These are phyloP conservation scores for Botrytis sinoallii DNA, from an alignment of 2,329 filamentous ascomycete species.

Conservation along the genomic window DNA sequence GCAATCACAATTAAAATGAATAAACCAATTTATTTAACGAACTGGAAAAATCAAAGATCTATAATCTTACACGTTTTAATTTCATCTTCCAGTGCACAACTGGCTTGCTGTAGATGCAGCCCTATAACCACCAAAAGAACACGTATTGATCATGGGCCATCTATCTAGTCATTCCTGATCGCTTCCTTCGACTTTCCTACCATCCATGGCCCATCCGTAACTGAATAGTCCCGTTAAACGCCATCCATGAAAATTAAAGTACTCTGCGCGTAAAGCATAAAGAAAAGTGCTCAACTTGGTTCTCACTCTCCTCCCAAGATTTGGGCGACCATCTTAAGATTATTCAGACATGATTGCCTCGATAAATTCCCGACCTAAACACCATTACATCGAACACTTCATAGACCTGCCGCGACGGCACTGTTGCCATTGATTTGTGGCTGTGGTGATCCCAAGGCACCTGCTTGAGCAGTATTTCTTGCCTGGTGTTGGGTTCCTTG, in stretches of 20 bases:
- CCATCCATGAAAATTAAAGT: constrained; percentile 19
- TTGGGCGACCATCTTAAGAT: constrained; percentile 1
- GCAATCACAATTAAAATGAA: neutral
- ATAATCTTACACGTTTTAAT: constrained; percentile 19
- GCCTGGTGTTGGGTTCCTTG: constrained; percentile 35
- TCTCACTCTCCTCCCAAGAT: neutral
- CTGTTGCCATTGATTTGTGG: constrained; percentile 32
- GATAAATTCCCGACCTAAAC: constrained; percentile 4
- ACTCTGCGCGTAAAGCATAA: constrained; percentile 3
- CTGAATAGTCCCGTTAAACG: constrained; percentile 3
- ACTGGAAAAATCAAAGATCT: constrained; percentile 19
- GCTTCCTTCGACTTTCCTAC: constrained; percentile 7
- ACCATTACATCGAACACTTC: neutral
- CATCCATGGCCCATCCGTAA: constrained; percentile 5
- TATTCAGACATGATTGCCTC: constrained; percentile 9
- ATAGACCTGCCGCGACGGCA: constrained; percentile 23
- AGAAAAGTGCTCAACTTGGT: neutral
- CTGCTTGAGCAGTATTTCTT: constrained; percentile 33
- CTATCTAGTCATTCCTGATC: constrained; percentile 8
- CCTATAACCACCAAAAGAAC: constrained; percentile 4
- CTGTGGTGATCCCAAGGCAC: constrained; percentile 30
- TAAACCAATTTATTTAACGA: neutral
- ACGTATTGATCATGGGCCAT: constrained; percentile 14
- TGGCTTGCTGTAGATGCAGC: neutral
- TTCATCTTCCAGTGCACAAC: neutral